Conservation (phyloP, 2,329 filamentous ascomycete genomes). For the Colletotrichum brevisporum region DNA sequence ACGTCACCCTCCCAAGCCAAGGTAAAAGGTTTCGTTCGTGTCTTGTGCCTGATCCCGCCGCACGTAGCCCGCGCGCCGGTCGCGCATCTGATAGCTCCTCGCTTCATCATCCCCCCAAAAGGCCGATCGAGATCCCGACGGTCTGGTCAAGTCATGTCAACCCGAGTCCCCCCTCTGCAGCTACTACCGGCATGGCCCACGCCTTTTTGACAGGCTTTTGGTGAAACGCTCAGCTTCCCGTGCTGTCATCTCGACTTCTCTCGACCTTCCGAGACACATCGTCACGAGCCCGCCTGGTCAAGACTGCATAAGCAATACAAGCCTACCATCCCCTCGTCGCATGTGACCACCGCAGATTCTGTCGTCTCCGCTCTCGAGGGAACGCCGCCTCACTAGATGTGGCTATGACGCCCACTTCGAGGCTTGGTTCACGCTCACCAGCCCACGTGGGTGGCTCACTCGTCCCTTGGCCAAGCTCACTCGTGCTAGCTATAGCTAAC, state of each 20-base stretch:
- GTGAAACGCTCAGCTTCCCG: constrained; percentile 20
- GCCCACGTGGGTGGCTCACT: constrained; percentile 29
- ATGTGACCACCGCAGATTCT: constrained; percentile 20
- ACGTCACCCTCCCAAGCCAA: no score
- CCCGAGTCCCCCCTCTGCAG: background rate
- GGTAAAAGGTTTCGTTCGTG: no score
- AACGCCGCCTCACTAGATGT: constrained; percentile 6
- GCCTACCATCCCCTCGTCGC: background rate
- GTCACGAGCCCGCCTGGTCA: constrained; percentile 23
- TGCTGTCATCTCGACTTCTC: constrained; percentile 18
- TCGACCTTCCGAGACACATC: constrained; percentile 19
- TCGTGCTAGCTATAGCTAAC: background rate
- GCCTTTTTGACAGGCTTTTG: constrained; percentile 2
- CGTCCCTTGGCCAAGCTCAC: constrained; percentile 1
- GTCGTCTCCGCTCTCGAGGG: background rate
- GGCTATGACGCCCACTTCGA: constrained; percentile 6
- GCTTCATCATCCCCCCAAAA: background rate
- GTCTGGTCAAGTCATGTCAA: constrained; percentile 2
- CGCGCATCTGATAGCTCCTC: constrained; percentile 2
- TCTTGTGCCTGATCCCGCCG: constrained; percentile 12
- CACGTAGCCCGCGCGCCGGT: no score
- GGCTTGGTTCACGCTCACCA: constrained; percentile 17
- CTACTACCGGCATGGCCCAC: background rate
- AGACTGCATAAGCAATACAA: background rate
- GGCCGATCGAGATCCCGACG: constrained; percentile 7